Conservation (phyloP, 106 monocot species). For the Agapanthus africanus region DNA sequence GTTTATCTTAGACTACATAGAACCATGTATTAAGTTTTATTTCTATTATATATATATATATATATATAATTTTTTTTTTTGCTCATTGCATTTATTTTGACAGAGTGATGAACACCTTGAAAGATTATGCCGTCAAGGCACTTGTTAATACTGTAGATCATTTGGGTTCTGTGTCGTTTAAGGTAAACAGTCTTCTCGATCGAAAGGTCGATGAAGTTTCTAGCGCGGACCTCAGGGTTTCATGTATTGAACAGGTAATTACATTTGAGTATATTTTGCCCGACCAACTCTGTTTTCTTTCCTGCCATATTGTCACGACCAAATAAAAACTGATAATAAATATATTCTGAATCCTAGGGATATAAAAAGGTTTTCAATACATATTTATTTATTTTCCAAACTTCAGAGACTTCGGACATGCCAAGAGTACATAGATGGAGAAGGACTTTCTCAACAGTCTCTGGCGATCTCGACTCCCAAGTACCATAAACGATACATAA, state of each 20-base stretch:
- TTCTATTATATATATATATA: too few relatives aligned
- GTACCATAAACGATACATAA: slow-evolving; percentile 81
- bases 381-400: too few relatives aligned
- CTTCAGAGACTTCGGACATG: slow-evolving; percentile 70
- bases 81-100: too few relatives aligned
- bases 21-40: too few relatives aligned
- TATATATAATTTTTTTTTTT: too few relatives aligned
- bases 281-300: too few relatives aligned
- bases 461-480: slow-evolving; percentile 49
- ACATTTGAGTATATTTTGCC: too few relatives aligned
- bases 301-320: too few relatives aligned
- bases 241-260: slow-evolving; percentile 76
- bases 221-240: slow-evolving; percentile 42
- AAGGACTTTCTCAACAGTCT: slow-evolving; percentile 71
- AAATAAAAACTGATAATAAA: too few relatives aligned
- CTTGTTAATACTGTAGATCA: slow-evolving; percentile 88
- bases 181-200: slow-evolving; percentile 53
- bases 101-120: slow-evolving; percentile 74
- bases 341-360: too few relatives aligned
- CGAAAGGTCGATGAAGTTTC: slow-evolving; percentile 48
- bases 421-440: slow-evolving; percentile 48
- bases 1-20: too few relatives aligned
- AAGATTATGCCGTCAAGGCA: slow-evolving; percentile 81
- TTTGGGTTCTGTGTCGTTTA: slow-evolving; percentile 71
- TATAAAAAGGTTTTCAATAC: too few relatives aligned